phyloP scores from a whole-genome alignment of 176 grass and related monocot species.

The Thalia dealbata region DNA sequence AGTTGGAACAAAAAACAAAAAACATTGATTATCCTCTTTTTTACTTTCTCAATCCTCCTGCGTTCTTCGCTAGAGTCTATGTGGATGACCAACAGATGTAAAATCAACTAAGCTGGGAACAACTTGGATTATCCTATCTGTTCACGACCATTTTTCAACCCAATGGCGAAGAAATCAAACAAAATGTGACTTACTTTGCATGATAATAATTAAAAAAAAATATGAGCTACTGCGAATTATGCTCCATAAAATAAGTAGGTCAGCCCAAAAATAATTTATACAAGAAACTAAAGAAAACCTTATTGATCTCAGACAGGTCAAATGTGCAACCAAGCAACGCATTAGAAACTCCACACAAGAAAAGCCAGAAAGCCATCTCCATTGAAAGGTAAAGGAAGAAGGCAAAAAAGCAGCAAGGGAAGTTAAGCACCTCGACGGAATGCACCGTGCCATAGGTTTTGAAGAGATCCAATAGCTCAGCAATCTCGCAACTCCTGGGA shows the following conservation, averaged over 20 bases:
- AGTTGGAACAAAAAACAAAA: too few relatives aligned
- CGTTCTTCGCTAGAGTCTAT: too few relatives aligned
- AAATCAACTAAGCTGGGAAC: too few relatives aligned
- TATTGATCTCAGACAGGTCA: background rate
- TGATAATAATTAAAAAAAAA: background rate
- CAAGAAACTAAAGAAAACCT: background rate
- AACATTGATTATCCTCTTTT: too few relatives aligned
- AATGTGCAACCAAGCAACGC: background rate
- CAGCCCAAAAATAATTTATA: background rate
- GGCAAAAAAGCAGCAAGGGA: background rate
- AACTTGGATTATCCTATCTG: too few relatives aligned
- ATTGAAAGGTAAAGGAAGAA: background rate
- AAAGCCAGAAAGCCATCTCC: background rate
- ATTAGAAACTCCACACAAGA: background rate
- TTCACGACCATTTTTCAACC: too few relatives aligned
- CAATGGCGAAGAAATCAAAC: too few relatives aligned
- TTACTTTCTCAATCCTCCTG: too few relatives aligned
- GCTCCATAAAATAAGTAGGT: background rate
- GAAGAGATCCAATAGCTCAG: conserved; percentile 53
- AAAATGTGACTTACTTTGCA: too few relatives aligned
- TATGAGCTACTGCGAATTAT: too few relatives aligned
- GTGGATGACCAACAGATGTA: too few relatives aligned
- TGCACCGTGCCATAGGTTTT: conserved; percentile 40
- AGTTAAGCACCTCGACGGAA: conserved; percentile 43
- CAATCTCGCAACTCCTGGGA: conserved; percentile 38